These are phyloP conservation scores for Pseudomassariella vexata DNA, from an alignment of 2,329 filamentous ascomycete genomes.

Conservation along the genomic window DNA sequence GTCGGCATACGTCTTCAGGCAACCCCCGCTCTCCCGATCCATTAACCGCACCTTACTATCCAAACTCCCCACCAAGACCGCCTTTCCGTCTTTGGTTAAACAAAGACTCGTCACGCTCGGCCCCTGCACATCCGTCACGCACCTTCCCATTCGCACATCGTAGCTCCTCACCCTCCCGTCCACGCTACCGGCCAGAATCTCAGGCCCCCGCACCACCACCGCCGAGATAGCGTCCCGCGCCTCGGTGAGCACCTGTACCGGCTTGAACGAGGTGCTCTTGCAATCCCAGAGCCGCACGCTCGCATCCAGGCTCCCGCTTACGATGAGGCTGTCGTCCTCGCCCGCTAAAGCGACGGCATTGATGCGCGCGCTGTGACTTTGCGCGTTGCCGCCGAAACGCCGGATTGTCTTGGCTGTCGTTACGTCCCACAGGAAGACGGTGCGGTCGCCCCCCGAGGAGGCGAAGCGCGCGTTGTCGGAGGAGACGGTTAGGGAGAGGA, in stretches of 20 bases:
- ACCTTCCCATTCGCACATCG: constrained; percentile 71
- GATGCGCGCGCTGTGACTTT: constrained; percentile 9
- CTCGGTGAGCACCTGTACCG: constrained; percentile 68
- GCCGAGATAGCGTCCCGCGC: constrained; percentile 63
- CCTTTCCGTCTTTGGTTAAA: constrained; percentile 66
- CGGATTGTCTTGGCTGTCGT: constrained; percentile 69
- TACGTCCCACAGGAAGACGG: constrained; percentile 94
- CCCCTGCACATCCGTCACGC: constrained; percentile 65
- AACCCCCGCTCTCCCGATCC: constrained; percentile 68
- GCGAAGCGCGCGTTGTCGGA: constrained; percentile 78
- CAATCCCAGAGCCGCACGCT: constrained; percentile 73
- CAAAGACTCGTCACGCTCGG: constrained; percentile 69
- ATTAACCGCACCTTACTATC: constrained; percentile 76
- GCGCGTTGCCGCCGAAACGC: constrained; percentile 49
- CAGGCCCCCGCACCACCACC: constrained; percentile 40
- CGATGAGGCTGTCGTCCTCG: constrained; percentile 65
- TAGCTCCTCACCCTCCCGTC: constrained; percentile 79
- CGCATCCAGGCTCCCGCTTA: constrained; percentile 69
- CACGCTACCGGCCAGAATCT: constrained; percentile 72
- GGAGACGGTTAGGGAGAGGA: constrained; percentile 73
- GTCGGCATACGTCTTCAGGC: constrained; percentile 66
- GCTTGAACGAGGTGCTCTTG: constrained; percentile 46
- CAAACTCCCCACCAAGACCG: constrained; percentile 67
- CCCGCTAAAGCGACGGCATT: constrained; percentile 65
- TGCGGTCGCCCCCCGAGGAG: constrained; percentile 83